A percentile compares a stretch with the other conserved stretches of the same genome.
Evolutionary conservation across 2,329 filamentous ascomycete species (phyloP).

Genomic region (Diaporthe eres): DNA sequence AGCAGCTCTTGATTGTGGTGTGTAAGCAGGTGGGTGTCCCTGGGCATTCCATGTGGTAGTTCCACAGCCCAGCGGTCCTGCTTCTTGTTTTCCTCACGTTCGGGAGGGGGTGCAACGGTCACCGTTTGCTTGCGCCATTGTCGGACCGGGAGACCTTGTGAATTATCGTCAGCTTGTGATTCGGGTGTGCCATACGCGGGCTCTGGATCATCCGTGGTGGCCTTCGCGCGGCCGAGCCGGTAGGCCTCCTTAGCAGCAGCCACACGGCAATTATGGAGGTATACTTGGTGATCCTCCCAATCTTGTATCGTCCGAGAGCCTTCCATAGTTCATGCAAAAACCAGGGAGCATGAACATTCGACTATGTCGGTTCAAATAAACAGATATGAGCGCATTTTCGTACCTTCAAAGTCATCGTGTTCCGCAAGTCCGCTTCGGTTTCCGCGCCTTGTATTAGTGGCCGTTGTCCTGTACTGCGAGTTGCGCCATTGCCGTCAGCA

Average conservation of each 20-base stretch:
- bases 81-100: slow-evolving; percentile 73
- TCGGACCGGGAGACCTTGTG: slow-evolving; percentile 84
- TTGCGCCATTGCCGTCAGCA: slow-evolving; percentile 26
- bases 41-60: slow-evolving; percentile 84
- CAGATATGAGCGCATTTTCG: slow-evolving; percentile 23
- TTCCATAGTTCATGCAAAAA: not conserved
- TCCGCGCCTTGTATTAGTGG: slow-evolving; percentile 67
- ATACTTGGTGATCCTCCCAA: not conserved
- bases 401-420: slow-evolving; percentile 74
- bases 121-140: slow-evolving; percentile 87
- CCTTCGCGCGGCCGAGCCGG: slow-evolving; percentile 4
- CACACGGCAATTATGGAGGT: not conserved
- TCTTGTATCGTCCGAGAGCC: not conserved
- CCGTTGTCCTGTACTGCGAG: slow-evolving; percentile 47
- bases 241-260: too few relatives aligned
- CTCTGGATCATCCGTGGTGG: not conserved
- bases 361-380: not conserved
- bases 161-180: slow-evolving; percentile 50
- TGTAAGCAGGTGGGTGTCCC: slow-evolving; percentile 83
- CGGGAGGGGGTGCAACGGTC: slow-evolving; percentile 75
- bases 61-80: slow-evolving; percentile 82
- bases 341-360: not conserved
- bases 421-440: slow-evolving; percentile 70
- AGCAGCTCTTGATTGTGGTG: slow-evolving; percentile 87
- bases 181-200: not conserved